Evolutionary conservation across 192 early-diverging fungal species (phyloP), one percentile per base, ranked within the genome.

Genomic region (Chytriomyces hyalinus): DNA sequence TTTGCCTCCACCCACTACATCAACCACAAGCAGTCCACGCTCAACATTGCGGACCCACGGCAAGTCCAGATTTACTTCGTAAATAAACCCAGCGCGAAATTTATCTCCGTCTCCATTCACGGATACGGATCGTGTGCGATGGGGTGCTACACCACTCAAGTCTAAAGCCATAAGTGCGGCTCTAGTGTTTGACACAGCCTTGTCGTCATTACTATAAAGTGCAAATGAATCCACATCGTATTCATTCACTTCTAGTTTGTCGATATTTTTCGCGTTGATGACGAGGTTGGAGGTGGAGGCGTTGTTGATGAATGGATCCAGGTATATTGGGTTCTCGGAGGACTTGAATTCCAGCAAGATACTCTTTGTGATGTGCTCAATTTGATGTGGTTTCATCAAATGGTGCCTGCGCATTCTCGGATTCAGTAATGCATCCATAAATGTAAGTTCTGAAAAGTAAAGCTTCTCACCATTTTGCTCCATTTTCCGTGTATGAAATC

Each of bases 81-180:
- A 73, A 7, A 44, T 17, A 10, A 20, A 28, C 5, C 71, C 71
- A 3, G 57, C 10, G 10, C 8, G 10, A 26, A 73, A 45, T 15
- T 11, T 9, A 15, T 65, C 63, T 13, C 62, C 62, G 11, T 46
- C 65, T 4, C 26, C 68, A 7, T 46, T 43, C 46, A 49, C 17
- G 11, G 15, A 11, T 13, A 73, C 59, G 11, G 22, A 17, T 13
- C 53, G 53, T 8, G 59, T 60, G 13, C 57, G 71, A 73, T 73
- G 71, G 9, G 71, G 71, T 13, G 62, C 71, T 7, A 63, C 61
- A 8, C 71, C 71, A 26, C 36, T 73, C 71, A 73, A 73, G 49
- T 73, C 71, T 10, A 73, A 26, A 11, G 11, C 61, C 71, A 73
- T 73, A 13, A 62, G 7, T 3, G 28, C 44, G 15, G 10, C 15